These are phyloP conservation scores for Sungouiozyma ichnusensis DNA, from an alignment of 805 yeast genomes.

Conservation along the genomic window DNA sequence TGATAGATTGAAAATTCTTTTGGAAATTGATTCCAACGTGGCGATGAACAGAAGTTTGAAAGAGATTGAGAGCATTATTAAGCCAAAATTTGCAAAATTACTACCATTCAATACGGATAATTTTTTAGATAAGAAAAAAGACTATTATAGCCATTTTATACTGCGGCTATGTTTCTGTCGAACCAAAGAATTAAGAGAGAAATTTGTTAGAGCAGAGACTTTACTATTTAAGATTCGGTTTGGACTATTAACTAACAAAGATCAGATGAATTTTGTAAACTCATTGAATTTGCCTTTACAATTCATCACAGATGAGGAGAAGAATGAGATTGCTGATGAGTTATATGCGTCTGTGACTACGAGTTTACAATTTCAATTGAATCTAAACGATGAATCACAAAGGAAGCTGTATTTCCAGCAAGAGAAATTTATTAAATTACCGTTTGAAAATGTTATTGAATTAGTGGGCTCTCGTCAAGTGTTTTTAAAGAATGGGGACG, in stretches of 20 bases:
- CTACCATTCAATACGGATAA: conserved; percentile 45
- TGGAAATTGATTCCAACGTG: conserved; percentile 71
- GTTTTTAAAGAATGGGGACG: conserved; percentile 56
- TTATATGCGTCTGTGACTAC: conserved; percentile 46
- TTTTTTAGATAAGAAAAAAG: conserved; percentile 64
- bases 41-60: conserved; percentile 52
- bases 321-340: conserved; percentile 35
- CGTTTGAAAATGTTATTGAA: conserved; percentile 77
- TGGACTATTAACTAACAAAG: conserved; percentile 47
- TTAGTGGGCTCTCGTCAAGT: conserved; percentile 66
- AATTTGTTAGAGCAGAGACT: conserved; percentile 71
- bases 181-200: conserved; percentile 66
- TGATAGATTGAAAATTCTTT: conserved; percentile 71
- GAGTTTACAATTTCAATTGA: conserved; percentile 27
- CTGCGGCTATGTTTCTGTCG: conserved; percentile 84
- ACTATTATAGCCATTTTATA: conserved; percentile 85
- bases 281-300: conserved; percentile 49
- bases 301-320: conserved; percentile 54
- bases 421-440: conserved; percentile 71
- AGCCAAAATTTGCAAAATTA: conserved; percentile 51
- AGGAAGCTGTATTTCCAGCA: conserved; percentile 39
- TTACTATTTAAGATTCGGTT: conserved; percentile 66
- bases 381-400: conserved; percentile 36
- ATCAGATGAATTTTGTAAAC: conserved; percentile 62
- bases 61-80: conserved; percentile 56